A percentile compares a stretch with the other conserved stretches of the same genome.
Conservation (phyloP, 805 yeast species). For the Wickerhamomyces chaumierensis region DNA sequence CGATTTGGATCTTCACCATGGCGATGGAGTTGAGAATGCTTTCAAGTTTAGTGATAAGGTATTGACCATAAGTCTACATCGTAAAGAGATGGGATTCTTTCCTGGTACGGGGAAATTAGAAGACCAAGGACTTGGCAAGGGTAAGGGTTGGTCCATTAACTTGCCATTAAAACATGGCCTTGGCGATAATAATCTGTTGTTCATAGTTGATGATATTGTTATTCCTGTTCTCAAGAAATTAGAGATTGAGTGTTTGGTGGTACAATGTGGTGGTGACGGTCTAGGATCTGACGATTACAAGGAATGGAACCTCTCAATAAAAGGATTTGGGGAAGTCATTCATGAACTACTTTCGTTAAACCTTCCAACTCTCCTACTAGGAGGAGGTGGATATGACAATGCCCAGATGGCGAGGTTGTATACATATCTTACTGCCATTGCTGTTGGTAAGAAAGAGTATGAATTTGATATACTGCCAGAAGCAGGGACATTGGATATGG, state of each 20-base stretch:
- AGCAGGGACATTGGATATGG: conserved; percentile 28
- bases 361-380: conserved; percentile 38
- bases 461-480: conserved; percentile 43
- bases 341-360: conserved; percentile 16
- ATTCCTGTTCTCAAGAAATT: conserved; percentile 28
- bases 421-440: conserved; percentile 24
- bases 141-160: conserved; percentile 30
- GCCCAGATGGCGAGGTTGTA: conserved; percentile 53
- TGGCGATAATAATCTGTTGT: conserved; percentile 29
- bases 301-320: conserved; percentile 60
- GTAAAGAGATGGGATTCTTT: conserved; percentile 55
- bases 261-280: conserved; percentile 73
- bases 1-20: conserved; percentile 71
- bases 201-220: conserved; percentile 30
- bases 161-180: conserved; percentile 50
- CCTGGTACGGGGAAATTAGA: conserved; percentile 55
- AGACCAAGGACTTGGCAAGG: conserved; percentile 26
- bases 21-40: conserved; percentile 69
- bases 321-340: conserved; percentile 32
- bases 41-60: conserved; percentile 46
- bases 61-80: conserved; percentile 51
- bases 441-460: conserved; percentile 3
- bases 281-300: conserved; percentile 47
- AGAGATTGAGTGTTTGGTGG: conserved; percentile 41
- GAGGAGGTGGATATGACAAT: conserved; percentile 73